Evolutionary conservation across 1,284 basidiomycete species (phyloP).

Genomic region (Cutaneotrichosporon dermatis): DNA sequence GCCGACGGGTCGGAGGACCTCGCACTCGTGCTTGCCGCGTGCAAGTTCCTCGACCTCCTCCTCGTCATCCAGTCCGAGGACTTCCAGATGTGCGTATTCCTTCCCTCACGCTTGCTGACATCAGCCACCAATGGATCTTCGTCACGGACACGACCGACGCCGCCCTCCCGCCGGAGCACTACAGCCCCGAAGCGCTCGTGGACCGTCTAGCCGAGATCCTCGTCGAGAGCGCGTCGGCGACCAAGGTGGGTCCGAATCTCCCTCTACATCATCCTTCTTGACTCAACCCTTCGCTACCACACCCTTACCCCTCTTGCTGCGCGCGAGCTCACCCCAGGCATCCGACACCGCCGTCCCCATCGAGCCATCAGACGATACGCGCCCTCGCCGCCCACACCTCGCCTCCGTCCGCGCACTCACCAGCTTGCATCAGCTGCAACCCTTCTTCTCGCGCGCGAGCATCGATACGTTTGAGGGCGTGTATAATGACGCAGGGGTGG

Average conservation of each 20-base stretch:
- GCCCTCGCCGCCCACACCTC: slow-evolving; percentile 68
- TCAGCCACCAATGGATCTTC: slow-evolving; percentile 97
- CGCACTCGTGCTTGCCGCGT: slow-evolving; percentile 74
- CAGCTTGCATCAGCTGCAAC: slow-evolving; percentile 71
- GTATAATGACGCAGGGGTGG: slow-evolving; percentile 65
- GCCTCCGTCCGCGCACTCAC: slow-evolving; percentile 64
- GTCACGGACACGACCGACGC: slow-evolving; percentile 97
- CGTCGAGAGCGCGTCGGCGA: slow-evolving; percentile 43
- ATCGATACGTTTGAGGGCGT: slow-evolving; percentile 83
- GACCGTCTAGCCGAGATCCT: slow-evolving; percentile 84
- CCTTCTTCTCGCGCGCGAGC: slow-evolving; percentile 84
- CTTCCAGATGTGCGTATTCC: slow-evolving; percentile 78
- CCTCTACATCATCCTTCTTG: too few species aligned
- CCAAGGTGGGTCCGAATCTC: not conserved
- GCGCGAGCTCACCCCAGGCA: not conserved
- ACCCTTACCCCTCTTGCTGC: not conserved
- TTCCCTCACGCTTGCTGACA: slow-evolving; percentile 2
- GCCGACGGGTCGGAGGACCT: slow-evolving; percentile 77
- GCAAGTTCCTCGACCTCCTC: slow-evolving; percentile 89
- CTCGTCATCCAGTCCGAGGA: slow-evolving; percentile 91
- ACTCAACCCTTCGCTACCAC: too few species aligned
- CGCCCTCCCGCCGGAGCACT: slow-evolving; percentile 77
- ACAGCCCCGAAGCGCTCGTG: slow-evolving; percentile 78
- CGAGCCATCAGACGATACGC: not conserved
- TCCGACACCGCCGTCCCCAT: slow-evolving; percentile 1